Evolutionary conservation across 345 rosid genomes (phyloP).

Genomic region (Citrus unshiu): DNA sequence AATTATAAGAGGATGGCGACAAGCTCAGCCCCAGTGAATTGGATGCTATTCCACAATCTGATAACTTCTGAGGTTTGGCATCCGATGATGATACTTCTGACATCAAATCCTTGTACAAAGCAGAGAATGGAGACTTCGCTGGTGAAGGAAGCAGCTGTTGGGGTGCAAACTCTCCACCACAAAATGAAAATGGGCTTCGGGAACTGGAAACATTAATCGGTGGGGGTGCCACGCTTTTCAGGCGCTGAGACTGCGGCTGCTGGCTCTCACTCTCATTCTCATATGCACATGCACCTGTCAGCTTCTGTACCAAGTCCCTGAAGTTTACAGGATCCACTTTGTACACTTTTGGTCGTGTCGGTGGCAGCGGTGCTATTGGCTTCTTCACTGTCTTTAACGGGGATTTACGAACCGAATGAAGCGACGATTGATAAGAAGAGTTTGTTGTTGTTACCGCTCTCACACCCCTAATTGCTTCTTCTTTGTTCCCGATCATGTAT

Average conservation of each 20-base stretch:
- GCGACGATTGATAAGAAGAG: constrained; percentile 28
- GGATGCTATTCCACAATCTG: constrained; percentile 6
- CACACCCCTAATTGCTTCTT: too few relatives aligned
- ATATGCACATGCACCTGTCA: constrained; percentile 46
- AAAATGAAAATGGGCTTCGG: constrained; percentile 1
- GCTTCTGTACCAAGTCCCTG: constrained; percentile 80
- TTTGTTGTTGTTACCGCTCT: background rate
- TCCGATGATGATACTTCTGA: constrained; percentile 11
- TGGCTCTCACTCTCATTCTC: background rate
- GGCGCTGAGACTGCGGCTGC: constrained; percentile 21
- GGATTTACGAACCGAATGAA: constrained; percentile 55
- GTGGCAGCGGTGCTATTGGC: constrained; percentile 60
- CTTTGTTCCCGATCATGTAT: too few relatives aligned
- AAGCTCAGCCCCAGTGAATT: constrained; percentile 34
- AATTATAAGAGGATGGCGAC: constrained; percentile 47
- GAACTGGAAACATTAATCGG: constrained; percentile 25
- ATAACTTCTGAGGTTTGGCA: constrained; percentile 5
- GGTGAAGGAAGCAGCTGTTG: constrained; percentile 11
- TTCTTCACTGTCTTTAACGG: constrained; percentile 58
- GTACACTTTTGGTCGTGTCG: constrained; percentile 68
- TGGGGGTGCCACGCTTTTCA: constrained; percentile 43
- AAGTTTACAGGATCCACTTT: constrained; percentile 70
- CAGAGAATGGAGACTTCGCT: constrained; percentile 21
- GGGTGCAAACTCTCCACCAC: background rate
- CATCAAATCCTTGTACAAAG: constrained; percentile 27